Conservation (phyloP, 2,329 filamentous ascomycete genomes). For the Alternaria alternata region DNA sequence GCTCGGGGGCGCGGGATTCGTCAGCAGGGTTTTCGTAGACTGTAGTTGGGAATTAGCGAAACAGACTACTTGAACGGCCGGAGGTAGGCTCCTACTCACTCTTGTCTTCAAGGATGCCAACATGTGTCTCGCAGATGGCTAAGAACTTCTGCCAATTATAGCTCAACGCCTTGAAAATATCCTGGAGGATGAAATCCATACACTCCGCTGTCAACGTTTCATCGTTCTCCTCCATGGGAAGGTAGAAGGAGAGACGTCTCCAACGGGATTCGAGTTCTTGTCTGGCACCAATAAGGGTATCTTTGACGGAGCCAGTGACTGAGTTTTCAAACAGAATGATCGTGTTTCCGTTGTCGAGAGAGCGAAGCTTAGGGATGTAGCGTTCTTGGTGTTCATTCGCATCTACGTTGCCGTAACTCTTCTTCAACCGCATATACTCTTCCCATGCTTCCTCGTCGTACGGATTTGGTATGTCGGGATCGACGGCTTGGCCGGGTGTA, state of each 20-base stretch:
- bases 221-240: slow-evolving; percentile 56
- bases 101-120: slow-evolving; percentile 55
- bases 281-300: slow-evolving; percentile 60
- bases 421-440: slow-evolving; percentile 44
- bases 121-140: slow-evolving; percentile 57
- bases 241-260: slow-evolving; percentile 61
- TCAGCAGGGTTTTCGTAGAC: slow-evolving; percentile 64
- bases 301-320: slow-evolving; percentile 56
- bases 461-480: slow-evolving; percentile 56
- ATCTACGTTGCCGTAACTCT: slow-evolving; percentile 38
- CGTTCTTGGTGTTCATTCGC: slow-evolving; percentile 41
- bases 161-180: slow-evolving; percentile 59
- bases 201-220: slow-evolving; percentile 57
- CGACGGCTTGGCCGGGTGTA: slow-evolving; percentile 47
- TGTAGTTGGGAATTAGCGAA: not conserved
- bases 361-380: slow-evolving; percentile 53
- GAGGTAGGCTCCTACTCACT: slow-evolving; percentile 12
- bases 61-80: not conserved
- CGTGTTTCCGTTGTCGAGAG: slow-evolving; percentile 58
- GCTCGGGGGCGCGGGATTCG: slow-evolving; percentile 60
- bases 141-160: slow-evolving; percentile 58
- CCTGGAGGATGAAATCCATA: slow-evolving; percentile 59
- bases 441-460: slow-evolving; percentile 52
- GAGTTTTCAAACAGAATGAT: slow-evolving; percentile 64
- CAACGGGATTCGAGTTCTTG: slow-evolving; percentile 62